phyloP scores from a whole-genome alignment of 306 rosid species.

The Gleditsia sinensis region DNA sequence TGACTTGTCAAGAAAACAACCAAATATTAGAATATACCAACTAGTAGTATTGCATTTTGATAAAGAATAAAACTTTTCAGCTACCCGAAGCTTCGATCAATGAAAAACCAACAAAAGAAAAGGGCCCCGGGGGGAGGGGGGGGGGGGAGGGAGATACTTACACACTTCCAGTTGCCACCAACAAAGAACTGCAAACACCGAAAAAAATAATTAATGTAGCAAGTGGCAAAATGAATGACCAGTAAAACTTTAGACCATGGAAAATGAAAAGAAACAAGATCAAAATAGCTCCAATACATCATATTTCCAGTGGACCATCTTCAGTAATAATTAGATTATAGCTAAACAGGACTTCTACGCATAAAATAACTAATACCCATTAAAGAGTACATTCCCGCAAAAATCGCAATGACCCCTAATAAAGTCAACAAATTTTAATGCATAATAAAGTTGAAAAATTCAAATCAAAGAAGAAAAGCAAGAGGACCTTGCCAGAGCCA shows the following conservation, averaged over 20 bases:
- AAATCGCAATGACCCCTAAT: too few species aligned
- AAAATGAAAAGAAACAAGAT: too few species aligned
- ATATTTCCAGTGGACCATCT: background rate
- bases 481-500: conserved; percentile 58
- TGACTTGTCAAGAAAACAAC: too few species aligned
- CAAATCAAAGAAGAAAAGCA: too few species aligned
- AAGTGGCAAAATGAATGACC: background rate
- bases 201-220: background rate
- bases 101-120: background rate
- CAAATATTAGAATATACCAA: too few species aligned
- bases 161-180: conserved; percentile 79
- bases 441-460: too few species aligned
- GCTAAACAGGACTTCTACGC: too few species aligned
- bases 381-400: too few species aligned
- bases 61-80: background rate
- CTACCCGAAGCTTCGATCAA: background rate
- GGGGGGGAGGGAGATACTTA: conserved; percentile 50
- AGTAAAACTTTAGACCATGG: background rate
- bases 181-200: conserved; percentile 59
- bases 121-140: too few species aligned
- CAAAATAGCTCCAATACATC: background rate
- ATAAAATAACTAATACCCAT: too few species aligned
- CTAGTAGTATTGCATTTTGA: background rate
- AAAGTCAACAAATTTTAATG: too few species aligned
- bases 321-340: too few species aligned